Percentiles rank a stretch among this genome's conserved stretches.
Conservation (phyloP, 192 early-diverging fungal genomes). For the Martensiomyces pterosporus region DNA sequence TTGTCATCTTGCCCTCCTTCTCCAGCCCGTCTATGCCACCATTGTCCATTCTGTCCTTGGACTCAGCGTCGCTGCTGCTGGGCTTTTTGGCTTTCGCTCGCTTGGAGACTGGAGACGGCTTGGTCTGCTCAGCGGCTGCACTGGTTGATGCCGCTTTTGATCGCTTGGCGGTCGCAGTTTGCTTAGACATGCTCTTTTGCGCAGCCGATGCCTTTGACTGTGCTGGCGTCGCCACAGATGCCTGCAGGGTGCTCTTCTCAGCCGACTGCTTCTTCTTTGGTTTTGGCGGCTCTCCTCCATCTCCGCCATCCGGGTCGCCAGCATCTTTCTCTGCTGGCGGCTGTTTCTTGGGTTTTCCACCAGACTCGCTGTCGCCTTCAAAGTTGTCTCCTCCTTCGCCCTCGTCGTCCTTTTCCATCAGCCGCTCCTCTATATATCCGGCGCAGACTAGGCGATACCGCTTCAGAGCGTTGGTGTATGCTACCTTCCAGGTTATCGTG, state of each 20-base stretch:
- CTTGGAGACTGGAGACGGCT: no score
- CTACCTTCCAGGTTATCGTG: slow-evolving; percentile 44
- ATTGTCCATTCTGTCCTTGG: background rate
- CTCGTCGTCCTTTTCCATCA: slow-evolving; percentile 42
- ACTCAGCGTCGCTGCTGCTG: background rate
- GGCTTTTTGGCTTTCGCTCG: slow-evolving; percentile 2
- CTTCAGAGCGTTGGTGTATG: slow-evolving; percentile 43
- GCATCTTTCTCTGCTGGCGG: slow-evolving; percentile 1
- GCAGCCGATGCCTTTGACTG: no score
- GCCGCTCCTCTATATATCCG: slow-evolving; percentile 35
- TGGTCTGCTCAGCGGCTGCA: no score
- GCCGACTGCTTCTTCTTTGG: slow-evolving; percentile 13
- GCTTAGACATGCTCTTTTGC: no score
- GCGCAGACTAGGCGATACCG: slow-evolving; percentile 47
- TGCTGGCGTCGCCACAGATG: no score
- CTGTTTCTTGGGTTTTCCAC: slow-evolving; percentile 6
- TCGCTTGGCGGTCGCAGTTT: no score
- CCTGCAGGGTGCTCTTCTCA: no score
- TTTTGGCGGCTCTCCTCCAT: slow-evolving; percentile 2
- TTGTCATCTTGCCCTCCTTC: slow-evolving; percentile 1
- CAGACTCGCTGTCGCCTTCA: slow-evolving; percentile 24
- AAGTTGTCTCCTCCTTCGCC: slow-evolving; percentile 14
- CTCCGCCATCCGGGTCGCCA: background rate
- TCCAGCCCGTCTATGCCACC: background rate
- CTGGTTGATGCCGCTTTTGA: no score